Conservation (phyloP, 352 stramenopile genomes). For the Globisporangium emineosum region DNA sequence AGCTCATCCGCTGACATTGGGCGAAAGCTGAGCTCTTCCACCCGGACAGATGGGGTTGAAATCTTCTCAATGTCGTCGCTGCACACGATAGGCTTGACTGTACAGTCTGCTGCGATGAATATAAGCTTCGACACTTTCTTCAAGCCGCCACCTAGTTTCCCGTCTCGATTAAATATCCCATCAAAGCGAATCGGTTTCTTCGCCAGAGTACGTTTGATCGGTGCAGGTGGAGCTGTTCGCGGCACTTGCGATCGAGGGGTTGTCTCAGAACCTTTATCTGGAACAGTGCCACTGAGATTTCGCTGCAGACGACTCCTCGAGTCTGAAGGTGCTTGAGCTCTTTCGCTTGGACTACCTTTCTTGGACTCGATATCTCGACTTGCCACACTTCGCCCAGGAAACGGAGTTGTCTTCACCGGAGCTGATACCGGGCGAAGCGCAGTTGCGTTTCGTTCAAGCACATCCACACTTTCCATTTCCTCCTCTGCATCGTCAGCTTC, state of each 20-base stretch:
- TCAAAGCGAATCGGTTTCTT: slow-evolving; percentile 19
- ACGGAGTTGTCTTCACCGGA: slow-evolving; percentile 6
- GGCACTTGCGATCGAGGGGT: slow-evolving; percentile 11
- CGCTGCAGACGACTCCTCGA: neutral
- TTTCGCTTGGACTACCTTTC: neutral
- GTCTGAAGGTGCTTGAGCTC: neutral
- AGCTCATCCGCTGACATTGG: slow-evolving; percentile 34
- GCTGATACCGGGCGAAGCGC: slow-evolving; percentile 22
- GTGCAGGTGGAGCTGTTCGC: slow-evolving; percentile 29
- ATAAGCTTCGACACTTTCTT: slow-evolving; percentile 54
- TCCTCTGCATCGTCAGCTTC: slow-evolving; percentile 10
- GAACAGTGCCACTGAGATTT: neutral
- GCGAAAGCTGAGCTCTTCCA: slow-evolving; percentile 38
- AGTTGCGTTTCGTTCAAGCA: neutral
- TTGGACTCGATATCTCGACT: neutral
- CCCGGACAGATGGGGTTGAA: slow-evolving; percentile 21
- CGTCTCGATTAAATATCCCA: slow-evolving; percentile 31
- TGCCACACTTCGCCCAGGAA: neutral
- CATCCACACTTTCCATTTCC: neutral
- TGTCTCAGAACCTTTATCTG: neutral
- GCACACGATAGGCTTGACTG: slow-evolving; percentile 59
- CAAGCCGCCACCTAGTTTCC: slow-evolving; percentile 28
- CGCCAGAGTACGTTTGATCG: neutral
- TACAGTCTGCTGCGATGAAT: slow-evolving; percentile 52
- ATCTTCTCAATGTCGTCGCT: slow-evolving; percentile 50